Evolutionary conservation across 495 filamentous ascomycete species (phyloP), one percentile per base, ranked within the genome.

Genomic region (Penicillium odoratum): DNA sequence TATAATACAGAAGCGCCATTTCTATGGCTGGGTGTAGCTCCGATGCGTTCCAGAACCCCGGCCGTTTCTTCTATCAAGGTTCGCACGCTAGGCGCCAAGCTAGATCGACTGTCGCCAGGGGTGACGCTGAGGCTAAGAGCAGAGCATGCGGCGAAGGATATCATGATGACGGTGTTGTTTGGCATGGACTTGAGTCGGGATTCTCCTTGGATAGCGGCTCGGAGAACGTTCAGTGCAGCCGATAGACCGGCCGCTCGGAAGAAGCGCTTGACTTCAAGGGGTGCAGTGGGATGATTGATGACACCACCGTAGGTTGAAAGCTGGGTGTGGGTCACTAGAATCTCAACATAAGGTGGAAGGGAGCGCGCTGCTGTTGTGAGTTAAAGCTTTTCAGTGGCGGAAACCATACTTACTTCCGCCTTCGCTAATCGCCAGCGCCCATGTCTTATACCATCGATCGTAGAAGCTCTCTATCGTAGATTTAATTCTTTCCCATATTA

Each of bases 131-230:
- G 80, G 34, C 81, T 81, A 21, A 90, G 74, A 1, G 86, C 85
- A 47, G 88, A 86, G 61, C 86, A 88, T 16, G 87, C 87, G 1
- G 86, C 86, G 53, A 88, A 90, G 5, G 87, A 87, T 25, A 89
- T 88, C 87, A 89, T 89, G 60, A 89, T 89, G 40, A 85, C 84
- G 0, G 87, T 86, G 57, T 90, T 89, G 72, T 89, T 90, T 4
- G 87, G 87, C 86, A 90, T 89, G 9, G 86, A 88, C 38, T 85
- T 84, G 4, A 90, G 78, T 57, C 85, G 80, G 2, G 76, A 74
- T 67, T 90, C 87, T 5, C 87, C 87, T 69, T 88, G 86, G 13
- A 88, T 87, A 13, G 87, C 86, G 4, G 85, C 83, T 50, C 87
- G 81, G 70, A 90, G 81, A n/a, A 90, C 87, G 66, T 88, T 88